phyloP scores from a whole-genome alignment of 1,284 basidiomycete genomes.

The Austroboletus olivaceoglutinosus region DNA sequence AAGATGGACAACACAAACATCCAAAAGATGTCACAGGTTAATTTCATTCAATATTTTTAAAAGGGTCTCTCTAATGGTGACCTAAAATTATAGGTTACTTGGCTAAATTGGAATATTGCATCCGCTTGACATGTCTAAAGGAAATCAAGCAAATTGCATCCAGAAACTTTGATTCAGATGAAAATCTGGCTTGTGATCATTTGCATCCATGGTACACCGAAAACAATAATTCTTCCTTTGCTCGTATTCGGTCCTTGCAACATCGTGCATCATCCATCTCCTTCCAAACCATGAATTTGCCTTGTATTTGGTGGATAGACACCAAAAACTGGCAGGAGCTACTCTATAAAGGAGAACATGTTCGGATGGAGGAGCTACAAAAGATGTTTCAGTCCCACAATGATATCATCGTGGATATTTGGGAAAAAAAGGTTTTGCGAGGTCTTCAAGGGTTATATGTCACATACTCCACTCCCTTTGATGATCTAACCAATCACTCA shows the following conservation, averaged over 20 bases:
- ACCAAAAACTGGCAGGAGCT: conserved; percentile 6
- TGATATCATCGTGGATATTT: conserved; percentile 1
- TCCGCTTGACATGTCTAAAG: conserved; percentile 18
- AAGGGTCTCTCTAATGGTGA: no score
- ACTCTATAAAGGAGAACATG: conserved; percentile 23
- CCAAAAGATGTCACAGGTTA: conserved; percentile 24
- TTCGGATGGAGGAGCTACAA: no score
- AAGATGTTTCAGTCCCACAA: conserved; percentile 20
- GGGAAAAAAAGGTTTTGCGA: conserved; percentile 20
- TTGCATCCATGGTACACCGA: conserved; percentile 18
- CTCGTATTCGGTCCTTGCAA: conserved; percentile 16
- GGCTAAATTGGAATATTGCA: conserved; percentile 24
- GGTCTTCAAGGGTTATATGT: no score
- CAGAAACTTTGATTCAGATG: no score
- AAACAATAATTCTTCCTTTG: conserved; percentile 24
- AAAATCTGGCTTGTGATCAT: not conserved
- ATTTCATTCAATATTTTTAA: conserved; percentile 12
- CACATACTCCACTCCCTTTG: no score
- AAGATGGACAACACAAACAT: conserved; percentile 16
- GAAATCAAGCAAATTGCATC: conserved; percentile 17
- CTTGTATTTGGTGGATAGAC: conserved; percentile 29
- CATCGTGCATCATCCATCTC: conserved; percentile 25
- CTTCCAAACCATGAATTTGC: conserved; percentile 10
- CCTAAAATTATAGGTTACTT: no score
- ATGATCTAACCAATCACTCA: conserved; percentile 8